Evolutionary conservation across 2,329 filamentous ascomycete genomes (phyloP).

Genomic region (Scedosporium dehoogii): DNA sequence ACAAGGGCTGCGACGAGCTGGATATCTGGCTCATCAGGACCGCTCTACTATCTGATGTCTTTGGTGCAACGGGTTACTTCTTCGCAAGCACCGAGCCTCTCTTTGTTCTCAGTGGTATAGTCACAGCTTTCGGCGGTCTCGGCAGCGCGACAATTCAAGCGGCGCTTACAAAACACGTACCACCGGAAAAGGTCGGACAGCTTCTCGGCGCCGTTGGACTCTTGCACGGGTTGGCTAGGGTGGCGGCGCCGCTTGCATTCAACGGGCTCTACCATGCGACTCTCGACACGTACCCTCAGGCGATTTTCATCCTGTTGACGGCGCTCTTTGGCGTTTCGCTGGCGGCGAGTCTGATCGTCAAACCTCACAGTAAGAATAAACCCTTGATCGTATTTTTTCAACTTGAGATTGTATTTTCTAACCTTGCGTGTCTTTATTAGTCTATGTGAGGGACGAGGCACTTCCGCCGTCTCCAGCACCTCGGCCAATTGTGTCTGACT

Average conservation of each 20-base stretch:
- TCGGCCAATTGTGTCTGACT: neutral
- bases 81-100: conserved; percentile 49
- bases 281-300: conserved; percentile 66
- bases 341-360: conserved; percentile 58
- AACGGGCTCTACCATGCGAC: conserved; percentile 80
- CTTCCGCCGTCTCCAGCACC: neutral
- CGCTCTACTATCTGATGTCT: conserved; percentile 64
- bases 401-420: neutral
- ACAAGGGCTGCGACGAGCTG: conserved; percentile 63
- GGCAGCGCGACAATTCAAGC: conserved; percentile 78
- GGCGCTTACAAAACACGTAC: conserved; percentile 82
- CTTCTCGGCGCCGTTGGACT: conserved; percentile 83
- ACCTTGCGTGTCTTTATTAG: neutral
- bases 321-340: conserved; percentile 58
- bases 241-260: conserved; percentile 73
- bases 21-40: conserved; percentile 69
- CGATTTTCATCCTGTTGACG: conserved; percentile 69
- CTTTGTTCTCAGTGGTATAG: conserved; percentile 62
- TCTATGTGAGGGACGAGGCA: neutral
- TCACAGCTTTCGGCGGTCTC: conserved; percentile 73
- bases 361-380: conserved; percentile 55
- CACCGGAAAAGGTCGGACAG: conserved; percentile 69
- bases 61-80: conserved; percentile 68
- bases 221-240: conserved; percentile 69
- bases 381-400: neutral